phyloP scores from a whole-genome alignment of 192 early-diverging fungal species.

The Coemansia sp. region DNA sequence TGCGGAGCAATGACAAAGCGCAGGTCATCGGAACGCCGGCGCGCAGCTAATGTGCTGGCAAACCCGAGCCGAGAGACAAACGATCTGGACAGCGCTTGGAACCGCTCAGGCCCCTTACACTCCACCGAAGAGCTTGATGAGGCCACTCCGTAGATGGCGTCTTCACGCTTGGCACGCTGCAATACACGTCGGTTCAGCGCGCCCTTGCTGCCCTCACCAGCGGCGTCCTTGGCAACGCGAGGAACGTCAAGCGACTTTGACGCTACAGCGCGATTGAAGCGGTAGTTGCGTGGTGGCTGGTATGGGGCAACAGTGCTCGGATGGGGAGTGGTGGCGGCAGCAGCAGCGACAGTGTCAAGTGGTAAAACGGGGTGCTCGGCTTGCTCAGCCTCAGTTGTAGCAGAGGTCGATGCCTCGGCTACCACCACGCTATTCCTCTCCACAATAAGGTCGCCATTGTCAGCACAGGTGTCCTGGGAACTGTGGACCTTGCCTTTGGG shows the following conservation, averaged over 20 bases:
- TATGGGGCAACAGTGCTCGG: not conserved
- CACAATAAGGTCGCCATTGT: not conserved
- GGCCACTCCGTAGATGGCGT: conserved; percentile 16
- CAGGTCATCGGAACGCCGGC: conserved; percentile 31
- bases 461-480: conserved; percentile 4
- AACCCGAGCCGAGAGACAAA: conserved; percentile 38
- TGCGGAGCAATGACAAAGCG: conserved; percentile 47
- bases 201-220: not conserved
- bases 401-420: not conserved
- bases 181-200: conserved; percentile 28
- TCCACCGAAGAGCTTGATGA: not conserved
- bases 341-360: not conserved
- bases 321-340: not conserved
- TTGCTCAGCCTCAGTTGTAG: not conserved
- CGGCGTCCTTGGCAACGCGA: not conserved
- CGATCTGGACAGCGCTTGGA: conserved; percentile 42
- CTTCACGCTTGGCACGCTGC: conserved; percentile 39
- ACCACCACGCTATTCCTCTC: not conserved
- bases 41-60: conserved; percentile 29
- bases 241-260: conserved; percentile 41
- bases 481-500: not conserved
- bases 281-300: conserved; percentile 1
- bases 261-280: conserved; percentile 8
- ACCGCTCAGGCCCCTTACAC: conserved; percentile 25
- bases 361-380: not conserved